Evolutionary conservation across 495 filamentous ascomycete species (phyloP).

Genomic region (Thermothielavioides terrestris): DNA sequence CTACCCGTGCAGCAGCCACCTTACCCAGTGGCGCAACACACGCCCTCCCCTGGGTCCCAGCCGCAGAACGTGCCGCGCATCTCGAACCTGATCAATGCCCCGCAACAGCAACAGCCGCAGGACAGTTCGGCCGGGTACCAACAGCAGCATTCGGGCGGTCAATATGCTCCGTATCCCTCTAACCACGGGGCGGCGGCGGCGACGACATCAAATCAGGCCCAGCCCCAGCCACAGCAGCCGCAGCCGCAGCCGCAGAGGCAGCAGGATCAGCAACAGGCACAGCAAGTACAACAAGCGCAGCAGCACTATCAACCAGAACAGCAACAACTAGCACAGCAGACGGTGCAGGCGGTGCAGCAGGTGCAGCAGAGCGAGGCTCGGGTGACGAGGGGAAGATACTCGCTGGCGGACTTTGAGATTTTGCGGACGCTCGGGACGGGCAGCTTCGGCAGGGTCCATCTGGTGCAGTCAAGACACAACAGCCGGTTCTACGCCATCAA

Average conservation of each 20-base stretch:
- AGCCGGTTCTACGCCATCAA: constrained; percentile 96
- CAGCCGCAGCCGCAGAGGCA: constrained; percentile 15
- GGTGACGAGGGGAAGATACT: constrained; percentile 96
- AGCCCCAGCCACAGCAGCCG: constrained; percentile 17
- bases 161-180: not conserved
- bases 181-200: constrained; percentile 22
- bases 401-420: constrained; percentile 77
- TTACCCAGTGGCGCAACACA: constrained; percentile 14
- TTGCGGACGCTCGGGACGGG: constrained; percentile 89
- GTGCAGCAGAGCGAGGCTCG: constrained; percentile 36
- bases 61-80: constrained; percentile 58
- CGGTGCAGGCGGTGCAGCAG: too few relatives aligned
- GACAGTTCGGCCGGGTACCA: constrained; percentile 35
- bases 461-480: constrained; percentile 96
- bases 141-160: constrained; percentile 12
- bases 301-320: constrained; percentile 13
- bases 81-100: constrained; percentile 60
- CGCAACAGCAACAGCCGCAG: too few relatives aligned
- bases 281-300: constrained; percentile 14
- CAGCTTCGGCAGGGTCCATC: constrained; percentile 91
- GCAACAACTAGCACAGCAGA: constrained; percentile 10
- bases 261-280: constrained; percentile 15
- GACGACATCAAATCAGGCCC: constrained; percentile 14
- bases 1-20: constrained; percentile 28
- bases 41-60: constrained; percentile 31